phyloP scores from a whole-genome alignment of 1,284 basidiomycete species.

The Irpex sp. region DNA sequence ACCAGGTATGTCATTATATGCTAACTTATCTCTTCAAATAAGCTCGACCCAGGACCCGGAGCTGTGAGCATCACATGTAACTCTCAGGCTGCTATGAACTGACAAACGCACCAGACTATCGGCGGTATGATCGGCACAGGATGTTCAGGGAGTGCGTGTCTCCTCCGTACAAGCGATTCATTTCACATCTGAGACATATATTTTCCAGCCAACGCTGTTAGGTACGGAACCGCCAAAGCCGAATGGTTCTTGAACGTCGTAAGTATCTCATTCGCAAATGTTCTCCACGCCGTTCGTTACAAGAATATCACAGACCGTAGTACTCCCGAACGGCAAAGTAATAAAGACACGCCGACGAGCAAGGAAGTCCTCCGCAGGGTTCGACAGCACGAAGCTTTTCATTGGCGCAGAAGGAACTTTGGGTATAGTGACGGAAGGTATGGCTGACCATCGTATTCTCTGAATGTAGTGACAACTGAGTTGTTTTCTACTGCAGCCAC shows the following conservation, averaged over 20 bases:
- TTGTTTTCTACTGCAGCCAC: conserved; percentile 50
- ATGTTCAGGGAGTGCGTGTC: conserved; percentile 49
- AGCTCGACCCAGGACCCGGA: conserved; percentile 53
- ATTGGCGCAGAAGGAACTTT: conserved; percentile 82
- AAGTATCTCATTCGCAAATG: conserved; percentile 18
- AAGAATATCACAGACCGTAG: conserved; percentile 52
- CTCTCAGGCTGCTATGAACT: background rate
- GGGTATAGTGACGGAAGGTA: conserved; percentile 76
- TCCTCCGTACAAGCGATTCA: background rate
- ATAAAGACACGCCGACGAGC: conserved; percentile 76
- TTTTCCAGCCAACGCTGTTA: conserved; percentile 67
- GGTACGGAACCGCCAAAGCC: conserved; percentile 75
- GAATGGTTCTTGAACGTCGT: conserved; percentile 71
- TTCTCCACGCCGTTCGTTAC: background rate
- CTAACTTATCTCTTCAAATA: background rate
- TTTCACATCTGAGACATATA: background rate
- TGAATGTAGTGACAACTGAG: background rate
- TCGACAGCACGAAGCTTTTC: conserved; percentile 78
- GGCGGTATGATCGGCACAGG: conserved; percentile 57
- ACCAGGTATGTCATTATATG: background rate
- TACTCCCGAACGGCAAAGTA: conserved; percentile 74
- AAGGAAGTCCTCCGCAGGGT: conserved; percentile 74
- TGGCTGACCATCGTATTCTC: background rate
- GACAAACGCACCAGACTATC: conserved; percentile 36
- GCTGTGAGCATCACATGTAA: conserved; percentile 33